A percentile compares a stretch with the other conserved stretches of the same genome.
Conservation (phyloP, 148 eudicot genomes). For the Nepenthes mirabilis region DNA sequence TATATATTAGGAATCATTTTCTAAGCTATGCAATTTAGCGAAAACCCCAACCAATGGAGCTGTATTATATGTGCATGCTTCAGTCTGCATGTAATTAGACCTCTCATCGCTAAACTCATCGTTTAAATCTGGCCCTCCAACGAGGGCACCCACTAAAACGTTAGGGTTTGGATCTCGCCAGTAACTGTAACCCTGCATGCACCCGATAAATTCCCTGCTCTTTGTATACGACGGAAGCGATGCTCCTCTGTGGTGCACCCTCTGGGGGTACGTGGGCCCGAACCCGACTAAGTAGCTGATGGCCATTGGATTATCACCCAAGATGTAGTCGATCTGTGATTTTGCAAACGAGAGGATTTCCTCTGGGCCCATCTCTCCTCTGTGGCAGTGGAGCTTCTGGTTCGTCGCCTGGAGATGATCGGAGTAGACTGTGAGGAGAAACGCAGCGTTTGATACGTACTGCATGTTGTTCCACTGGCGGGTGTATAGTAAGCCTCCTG, state of each 20-base stretch:
- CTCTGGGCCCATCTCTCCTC: slow-evolving; percentile 15
- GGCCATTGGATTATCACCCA: slow-evolving; percentile 71
- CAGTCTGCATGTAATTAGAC: slow-evolving; percentile 68
- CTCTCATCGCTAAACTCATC: slow-evolving; percentile 52
- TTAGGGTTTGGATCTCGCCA: slow-evolving; percentile 69
- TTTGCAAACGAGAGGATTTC: slow-evolving; percentile 40
- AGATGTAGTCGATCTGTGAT: slow-evolving; percentile 64
- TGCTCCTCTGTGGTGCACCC: slow-evolving; percentile 85
- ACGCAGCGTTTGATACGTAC: slow-evolving; percentile 56
- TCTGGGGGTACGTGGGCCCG: slow-evolving; percentile 43
- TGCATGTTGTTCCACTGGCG: slow-evolving; percentile 98
- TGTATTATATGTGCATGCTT: slow-evolving; percentile 79
- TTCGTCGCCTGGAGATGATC: slow-evolving; percentile 30
- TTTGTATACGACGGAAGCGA: slow-evolving; percentile 59
- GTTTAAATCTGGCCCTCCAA: slow-evolving; percentile 66
- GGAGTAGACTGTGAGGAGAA: slow-evolving; percentile 50
- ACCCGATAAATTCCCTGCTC: slow-evolving; percentile 68
- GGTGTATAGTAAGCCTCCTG: slow-evolving; percentile 63
- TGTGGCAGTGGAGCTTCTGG: slow-evolving; percentile 26
- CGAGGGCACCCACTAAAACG: slow-evolving; percentile 58
- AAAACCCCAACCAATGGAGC: slow-evolving; percentile 77
- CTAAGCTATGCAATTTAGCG: slow-evolving; percentile 33
- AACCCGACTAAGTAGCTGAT: slow-evolving; percentile 75
- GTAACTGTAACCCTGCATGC: slow-evolving; percentile 78
- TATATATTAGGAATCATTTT: too few relatives aligned